Base-by-base conservation (phyloP, 345 rosid species). In the Populus ilicifolia region DNA sequence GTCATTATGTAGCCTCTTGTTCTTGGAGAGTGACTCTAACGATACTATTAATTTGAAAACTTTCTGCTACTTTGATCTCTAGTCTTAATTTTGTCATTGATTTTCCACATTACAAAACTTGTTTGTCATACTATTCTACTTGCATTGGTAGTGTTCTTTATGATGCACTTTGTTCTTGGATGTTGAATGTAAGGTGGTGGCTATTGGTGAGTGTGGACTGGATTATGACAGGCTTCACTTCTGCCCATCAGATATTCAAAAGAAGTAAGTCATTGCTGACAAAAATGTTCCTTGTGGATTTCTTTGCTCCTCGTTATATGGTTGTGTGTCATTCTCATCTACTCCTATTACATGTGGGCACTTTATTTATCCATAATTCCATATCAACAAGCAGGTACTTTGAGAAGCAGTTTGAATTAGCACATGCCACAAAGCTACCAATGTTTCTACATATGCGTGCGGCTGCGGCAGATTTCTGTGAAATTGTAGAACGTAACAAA, bases 391-490 rank as follows among this genome's bases (percentile, higher is more conserved):
- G 59, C 75, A 95, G 97, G 89, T 96, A 92, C 70, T 93, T 96
- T 80, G 96, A 89, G 92, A 96, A 96, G 93, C 98, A 96, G 82
- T 96, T 96, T 77, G 98, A 93, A 74, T 81, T 96, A 86, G 98
- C 98, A 71, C 68, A 86, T 86, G 92, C 92, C 43, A 92, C 96
- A 78, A 92, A 96, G 82, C 87, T 96, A 75, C 99, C 99, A 2
- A 93, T 96, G 98, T 96, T 96, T 83, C 86, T 96, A 66, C 97
- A 96, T 80, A 93, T 96, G 98, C 97, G 98, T 81, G 98, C 94
- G 63, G 98, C 98, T 72, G 95, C 93, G 43, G 85, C 75, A n/a
- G 98, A 93, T 88, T 96, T 96, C 88, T 92, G 93, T 74, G 92
- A 92, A 87, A 88, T 92, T 69, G 70, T 93, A 72, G 91, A 92